Evolutionary conservation across 768 basidiomycete genomes (phyloP), one percentile per base, ranked within the genome.

Genomic region (Boletus sp.): DNA sequence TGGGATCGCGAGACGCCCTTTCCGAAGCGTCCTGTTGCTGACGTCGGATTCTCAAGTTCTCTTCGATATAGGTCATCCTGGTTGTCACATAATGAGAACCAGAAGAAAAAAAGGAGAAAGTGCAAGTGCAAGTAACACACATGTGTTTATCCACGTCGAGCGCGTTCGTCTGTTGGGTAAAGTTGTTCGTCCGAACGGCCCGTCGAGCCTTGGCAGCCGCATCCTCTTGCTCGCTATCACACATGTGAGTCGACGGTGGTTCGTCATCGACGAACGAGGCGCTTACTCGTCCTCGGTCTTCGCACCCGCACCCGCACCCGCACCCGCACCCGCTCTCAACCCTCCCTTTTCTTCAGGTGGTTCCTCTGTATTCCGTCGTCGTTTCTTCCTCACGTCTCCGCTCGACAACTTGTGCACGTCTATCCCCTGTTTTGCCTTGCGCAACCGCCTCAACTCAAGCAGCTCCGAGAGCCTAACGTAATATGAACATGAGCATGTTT

Each of bases 71-170:
- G 2, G 89, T 92, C 90, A 98, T 93, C 96, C 94, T 60, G 38
- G 4, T 10, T 5, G 8, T 10, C 19, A 19, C 5, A 7, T 3
- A 13, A 2, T 15, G 32, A 42, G 15, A 13, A 13, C 47, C 14
- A 4, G 7, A 17, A n/a, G 7, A n/a, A 33, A 25, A 34, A 32
- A 19, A n/a, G n/a, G n/a, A n/a, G n/a, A 37, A 34, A n/a, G 4
- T 14, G 8, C 27, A 25, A 75, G 29, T 2, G 2, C 9, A 38
- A 27, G 6, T 1, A 19, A 27, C 90, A 47, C 53, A 94, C 96
- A 98, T 98, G 65, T 98, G 97, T 67, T 98, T 98, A 75, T 99
- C 96, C 25, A 97, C 94, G 67, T 98, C 96, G 21, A 98, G 79
- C 1, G 85, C 83, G 68, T 97, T 96, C 5, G 96, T 99, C 73